phyloP scores from a whole-genome alignment of 164 flowering plant species.

The Pachysandra terminalis region DNA sequence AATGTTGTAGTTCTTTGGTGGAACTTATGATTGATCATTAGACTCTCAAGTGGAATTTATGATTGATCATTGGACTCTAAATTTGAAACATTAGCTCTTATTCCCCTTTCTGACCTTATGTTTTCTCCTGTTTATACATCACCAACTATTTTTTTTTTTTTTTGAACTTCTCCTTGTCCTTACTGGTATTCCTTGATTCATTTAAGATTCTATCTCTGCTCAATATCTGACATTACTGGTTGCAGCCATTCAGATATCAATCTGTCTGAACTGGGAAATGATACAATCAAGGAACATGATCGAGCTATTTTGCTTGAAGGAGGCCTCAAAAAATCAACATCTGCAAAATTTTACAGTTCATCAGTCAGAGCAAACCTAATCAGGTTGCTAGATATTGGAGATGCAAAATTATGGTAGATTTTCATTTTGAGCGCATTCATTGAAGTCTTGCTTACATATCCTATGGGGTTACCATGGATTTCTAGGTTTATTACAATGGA shows the following conservation, averaged over 20 bases:
- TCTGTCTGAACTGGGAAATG: constrained; percentile 73
- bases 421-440: background rate
- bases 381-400: constrained; percentile 38
- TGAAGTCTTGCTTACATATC: constrained; percentile 5
- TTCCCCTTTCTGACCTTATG: too few relatives aligned
- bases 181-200: background rate
- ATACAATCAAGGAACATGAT: constrained; percentile 73
- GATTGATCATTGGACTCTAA: too few relatives aligned
- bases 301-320: constrained; percentile 84
- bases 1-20: too few relatives aligned
- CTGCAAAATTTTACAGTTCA: constrained; percentile 53
- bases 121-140: background rate
- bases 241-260: constrained; percentile 90
- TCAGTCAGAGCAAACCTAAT: constrained; percentile 65
- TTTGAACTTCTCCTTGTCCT: background rate
- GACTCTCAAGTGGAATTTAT: too few relatives aligned
- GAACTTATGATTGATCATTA: too few relatives aligned
- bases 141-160: background rate
- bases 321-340: constrained; percentile 80
- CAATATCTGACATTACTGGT: background rate
- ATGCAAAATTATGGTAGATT: background rate
- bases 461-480: background rate
- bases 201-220: background rate
- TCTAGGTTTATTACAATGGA: constrained; percentile 85
- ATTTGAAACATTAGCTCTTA: too few relatives aligned